Evolutionary conservation across 768 basidiomycete species (phyloP).

Genomic region (Leccinum fibrillosum): DNA sequence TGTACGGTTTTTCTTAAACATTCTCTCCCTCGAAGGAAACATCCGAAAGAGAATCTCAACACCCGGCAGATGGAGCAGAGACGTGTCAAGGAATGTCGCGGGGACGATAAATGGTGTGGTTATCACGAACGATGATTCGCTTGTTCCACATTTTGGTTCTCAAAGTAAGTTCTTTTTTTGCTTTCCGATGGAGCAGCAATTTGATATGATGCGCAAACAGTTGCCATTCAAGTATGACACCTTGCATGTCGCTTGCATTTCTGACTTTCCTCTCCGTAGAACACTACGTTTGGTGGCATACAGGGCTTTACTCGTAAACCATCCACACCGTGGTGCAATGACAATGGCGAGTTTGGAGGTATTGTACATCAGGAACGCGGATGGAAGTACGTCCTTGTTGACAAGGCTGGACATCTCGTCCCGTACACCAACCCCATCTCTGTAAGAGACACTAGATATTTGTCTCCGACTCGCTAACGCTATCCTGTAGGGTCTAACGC

Average conservation of each 20-base stretch:
- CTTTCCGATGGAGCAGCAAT: background rate
- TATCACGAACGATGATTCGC: slow-evolving; percentile 56
- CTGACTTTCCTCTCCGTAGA: too few relatives aligned
- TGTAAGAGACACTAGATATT: too few relatives aligned
- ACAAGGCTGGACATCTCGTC: too few relatives aligned
- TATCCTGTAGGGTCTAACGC: too few relatives aligned
- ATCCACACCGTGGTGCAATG: too few relatives aligned
- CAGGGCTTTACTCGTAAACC: too few relatives aligned
- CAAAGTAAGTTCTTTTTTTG: slow-evolving; percentile 43
- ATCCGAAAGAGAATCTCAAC: slow-evolving; percentile 15
- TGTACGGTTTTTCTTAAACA: background rate
- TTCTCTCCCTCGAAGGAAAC: slow-evolving; percentile 15
- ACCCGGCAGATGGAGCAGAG: slow-evolving; percentile 15
- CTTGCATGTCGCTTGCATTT: background rate
- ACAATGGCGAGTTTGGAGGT: too few relatives aligned
- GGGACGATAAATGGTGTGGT: slow-evolving; percentile 35
- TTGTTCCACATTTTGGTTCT: slow-evolving; percentile 58
- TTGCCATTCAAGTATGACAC: slow-evolving; percentile 48
- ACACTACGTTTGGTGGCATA: too few relatives aligned
- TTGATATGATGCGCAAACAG: slow-evolving; percentile 27
- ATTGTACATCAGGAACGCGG: too few relatives aligned
- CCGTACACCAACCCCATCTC: too few relatives aligned
- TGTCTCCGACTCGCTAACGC: too few relatives aligned
- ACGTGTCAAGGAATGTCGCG: slow-evolving; percentile 36
- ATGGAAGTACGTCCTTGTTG: too few relatives aligned